A percentile compares a stretch with the other conserved stretches of the same genome.
Evolutionary conservation across 2,329 filamentous ascomycete species (phyloP).

Genomic region (Fusarium sp.): DNA sequence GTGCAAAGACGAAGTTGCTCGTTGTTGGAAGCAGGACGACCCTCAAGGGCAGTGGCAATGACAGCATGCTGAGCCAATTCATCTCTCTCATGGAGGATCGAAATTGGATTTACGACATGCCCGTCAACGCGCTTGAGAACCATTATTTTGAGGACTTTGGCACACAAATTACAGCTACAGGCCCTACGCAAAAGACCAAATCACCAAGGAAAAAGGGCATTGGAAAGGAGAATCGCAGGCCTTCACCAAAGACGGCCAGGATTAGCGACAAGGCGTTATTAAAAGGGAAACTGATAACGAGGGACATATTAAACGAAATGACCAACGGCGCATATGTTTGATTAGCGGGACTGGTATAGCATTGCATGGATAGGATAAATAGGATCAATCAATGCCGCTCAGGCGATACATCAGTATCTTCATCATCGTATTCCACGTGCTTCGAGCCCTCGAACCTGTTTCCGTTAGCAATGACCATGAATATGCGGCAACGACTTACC

Average conservation of each 20-base stretch:
- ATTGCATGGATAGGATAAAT: slow-evolving; percentile 31
- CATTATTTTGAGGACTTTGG: slow-evolving; percentile 76
- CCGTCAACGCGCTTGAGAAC: slow-evolving; percentile 71
- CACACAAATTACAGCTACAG: slow-evolving; percentile 63
- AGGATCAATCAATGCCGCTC: slow-evolving; percentile 35
- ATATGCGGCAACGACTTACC: slow-evolving; percentile 49
- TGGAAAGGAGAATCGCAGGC: slow-evolving; percentile 63
- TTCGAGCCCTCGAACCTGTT: slow-evolving; percentile 55
- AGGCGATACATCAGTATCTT: slow-evolving; percentile 35
- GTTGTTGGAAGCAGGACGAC: slow-evolving; percentile 88
- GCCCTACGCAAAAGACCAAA: slow-evolving; percentile 49
- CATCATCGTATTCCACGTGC: slow-evolving; percentile 42
- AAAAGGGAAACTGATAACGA: slow-evolving; percentile 77
- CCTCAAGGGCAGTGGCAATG: slow-evolving; percentile 77
- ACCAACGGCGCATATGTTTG: slow-evolving; percentile 60
- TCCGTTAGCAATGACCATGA: slow-evolving; percentile 7
- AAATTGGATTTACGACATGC: slow-evolving; percentile 85
- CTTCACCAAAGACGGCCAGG: slow-evolving; percentile 69
- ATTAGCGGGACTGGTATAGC: slow-evolving; percentile 27
- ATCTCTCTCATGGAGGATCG: slow-evolving; percentile 82
- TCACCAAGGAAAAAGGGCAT: slow-evolving; percentile 49
- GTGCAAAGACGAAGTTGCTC: slow-evolving; percentile 91
- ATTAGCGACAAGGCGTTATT: slow-evolving; percentile 74
- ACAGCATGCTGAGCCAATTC: slow-evolving; percentile 84
- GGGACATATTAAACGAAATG: slow-evolving; percentile 84